phyloP scores from a whole-genome alignment of 306 rosid species.

The Castanea sativa region DNA sequence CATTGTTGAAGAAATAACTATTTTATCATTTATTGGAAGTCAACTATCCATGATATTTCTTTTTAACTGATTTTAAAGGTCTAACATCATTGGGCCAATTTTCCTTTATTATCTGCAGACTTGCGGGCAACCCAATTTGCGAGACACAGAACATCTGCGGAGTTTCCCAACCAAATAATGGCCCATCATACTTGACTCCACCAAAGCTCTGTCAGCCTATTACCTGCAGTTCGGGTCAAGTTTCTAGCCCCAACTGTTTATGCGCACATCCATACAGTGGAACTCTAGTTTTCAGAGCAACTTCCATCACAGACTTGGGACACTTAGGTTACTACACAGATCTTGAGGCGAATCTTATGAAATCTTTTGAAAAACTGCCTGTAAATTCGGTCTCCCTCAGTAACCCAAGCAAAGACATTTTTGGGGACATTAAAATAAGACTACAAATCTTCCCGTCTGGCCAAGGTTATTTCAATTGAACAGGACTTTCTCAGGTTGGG shows the following conservation, averaged over 20 bases:
- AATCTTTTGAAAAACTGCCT: conserved; percentile 14
- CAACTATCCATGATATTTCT: not conserved
- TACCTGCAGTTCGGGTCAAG: conserved; percentile 32
- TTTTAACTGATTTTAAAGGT: too few species aligned
- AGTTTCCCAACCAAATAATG: conserved; percentile 16
- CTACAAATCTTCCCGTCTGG: conserved; percentile 51
- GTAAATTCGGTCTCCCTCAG: conserved; percentile 53
- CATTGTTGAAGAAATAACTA: not conserved
- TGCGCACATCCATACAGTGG: conserved; percentile 73
- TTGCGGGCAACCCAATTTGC: conserved; percentile 52
- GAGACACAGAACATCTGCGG: not conserved
- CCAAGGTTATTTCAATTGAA: conserved; percentile 40
- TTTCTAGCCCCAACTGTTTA: conserved; percentile 62
- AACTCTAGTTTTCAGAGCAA: conserved; percentile 52
- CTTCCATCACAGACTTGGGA: conserved; percentile 43
- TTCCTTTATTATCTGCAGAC: conserved; percentile 33
- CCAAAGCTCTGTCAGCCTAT: conserved; percentile 30
- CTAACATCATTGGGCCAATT: not conserved
- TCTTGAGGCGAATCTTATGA: conserved; percentile 27
- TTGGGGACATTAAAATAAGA: conserved; percentile 33
- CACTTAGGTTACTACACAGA: conserved; percentile 17
- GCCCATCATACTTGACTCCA: conserved; percentile 23
- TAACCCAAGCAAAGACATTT: conserved; percentile 15
- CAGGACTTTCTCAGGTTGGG: conserved; percentile 34
- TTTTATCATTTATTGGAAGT: too few species aligned